Conservation (phyloP, 495 filamentous ascomycete species). For the Beverwykella pulmonaria region DNA sequence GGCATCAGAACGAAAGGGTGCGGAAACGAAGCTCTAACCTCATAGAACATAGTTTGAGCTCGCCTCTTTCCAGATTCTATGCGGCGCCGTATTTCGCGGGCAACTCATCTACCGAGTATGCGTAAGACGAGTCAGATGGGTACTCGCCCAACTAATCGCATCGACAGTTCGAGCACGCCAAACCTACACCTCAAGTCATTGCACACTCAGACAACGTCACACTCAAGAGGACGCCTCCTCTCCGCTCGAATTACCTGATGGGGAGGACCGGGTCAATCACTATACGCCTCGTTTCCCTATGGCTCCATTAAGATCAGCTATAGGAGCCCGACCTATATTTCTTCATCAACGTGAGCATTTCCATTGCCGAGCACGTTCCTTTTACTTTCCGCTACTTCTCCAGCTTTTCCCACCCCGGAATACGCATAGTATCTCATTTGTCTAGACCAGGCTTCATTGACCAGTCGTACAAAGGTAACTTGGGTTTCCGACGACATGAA, state of each 20-base stretch:
- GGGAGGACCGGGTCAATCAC: neutral
- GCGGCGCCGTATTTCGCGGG: neutral
- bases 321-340: conserved; percentile 4
- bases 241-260: neutral
- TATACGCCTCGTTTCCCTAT: neutral
- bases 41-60: neutral
- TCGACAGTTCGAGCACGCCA: neutral
- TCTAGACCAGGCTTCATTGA: neutral
- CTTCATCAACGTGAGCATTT: neutral
- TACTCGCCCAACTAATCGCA: neutral
- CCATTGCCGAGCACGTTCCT: conserved; percentile 8
- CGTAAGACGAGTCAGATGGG: neutral
- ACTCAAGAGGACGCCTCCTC: neutral
- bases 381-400: neutral
- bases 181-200: neutral
- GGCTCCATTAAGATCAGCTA: neutral
- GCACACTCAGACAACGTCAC: neutral
- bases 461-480: neutral
- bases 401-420: neutral
- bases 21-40: neutral
- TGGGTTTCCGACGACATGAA: conserved; percentile 1
- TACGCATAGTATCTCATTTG: neutral
- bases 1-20: neutral
- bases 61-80: neutral
- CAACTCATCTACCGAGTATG: neutral